phyloP scores from a whole-genome alignment of 2,329 filamentous ascomycete genomes.

The Xylariaceae sp. region DNA sequence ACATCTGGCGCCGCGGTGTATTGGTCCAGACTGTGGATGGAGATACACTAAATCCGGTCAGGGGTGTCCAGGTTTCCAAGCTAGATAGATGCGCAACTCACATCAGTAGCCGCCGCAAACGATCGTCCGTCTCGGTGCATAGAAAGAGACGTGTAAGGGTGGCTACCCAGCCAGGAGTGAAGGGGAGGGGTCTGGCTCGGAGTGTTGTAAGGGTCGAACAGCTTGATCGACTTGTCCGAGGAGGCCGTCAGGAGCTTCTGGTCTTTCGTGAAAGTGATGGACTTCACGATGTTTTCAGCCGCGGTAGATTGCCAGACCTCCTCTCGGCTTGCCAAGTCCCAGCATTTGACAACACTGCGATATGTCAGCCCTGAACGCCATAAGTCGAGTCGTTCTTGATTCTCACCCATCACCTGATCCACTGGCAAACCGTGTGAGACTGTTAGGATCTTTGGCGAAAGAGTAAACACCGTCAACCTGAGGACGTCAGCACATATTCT shows the following conservation, averaged over 20 bases:
- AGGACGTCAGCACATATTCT: constrained; percentile 4
- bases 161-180: constrained; percentile 77
- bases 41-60: constrained; percentile 53
- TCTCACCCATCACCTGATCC: constrained; percentile 73
- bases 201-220: constrained; percentile 84
- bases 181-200: constrained; percentile 63
- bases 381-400: neutral
- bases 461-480: constrained; percentile 75
- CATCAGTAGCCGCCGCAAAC: constrained; percentile 66
- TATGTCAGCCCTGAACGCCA: constrained; percentile 4
- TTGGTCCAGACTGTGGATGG: constrained; percentile 81
- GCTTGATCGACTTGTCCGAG: constrained; percentile 78
- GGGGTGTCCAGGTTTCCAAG: neutral
- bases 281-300: constrained; percentile 92
- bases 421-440: constrained; percentile 69
- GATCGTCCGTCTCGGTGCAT: constrained; percentile 73
- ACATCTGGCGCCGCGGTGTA: constrained; percentile 77
- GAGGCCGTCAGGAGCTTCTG: constrained; percentile 82
- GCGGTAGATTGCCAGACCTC: constrained; percentile 78
- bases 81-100: neutral
- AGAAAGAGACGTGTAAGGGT: constrained; percentile 76
- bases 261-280: constrained; percentile 81
- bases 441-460: constrained; percentile 73
- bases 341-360: constrained; percentile 60
- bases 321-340: constrained; percentile 25